Evolutionary conservation across 257 asterid genomes (phyloP).

Genomic region (Solanum gracilifrons): DNA sequence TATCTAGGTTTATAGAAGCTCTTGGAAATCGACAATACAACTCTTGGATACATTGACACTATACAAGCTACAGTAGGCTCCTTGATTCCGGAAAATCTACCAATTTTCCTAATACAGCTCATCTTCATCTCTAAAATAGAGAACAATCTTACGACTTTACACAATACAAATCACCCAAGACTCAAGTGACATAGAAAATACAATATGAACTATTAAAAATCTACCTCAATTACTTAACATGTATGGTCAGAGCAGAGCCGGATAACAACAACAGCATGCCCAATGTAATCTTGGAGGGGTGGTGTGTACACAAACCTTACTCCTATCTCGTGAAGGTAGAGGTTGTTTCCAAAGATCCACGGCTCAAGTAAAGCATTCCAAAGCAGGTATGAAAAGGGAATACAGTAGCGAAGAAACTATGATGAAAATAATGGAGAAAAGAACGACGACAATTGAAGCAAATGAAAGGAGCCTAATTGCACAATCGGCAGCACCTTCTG

Average conservation of each 20-base stretch:
- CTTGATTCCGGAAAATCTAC: background rate
- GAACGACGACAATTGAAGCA: background rate
- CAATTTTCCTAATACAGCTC: background rate
- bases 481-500: background rate
- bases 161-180: background rate
- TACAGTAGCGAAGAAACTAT: background rate
- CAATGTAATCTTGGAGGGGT: background rate
- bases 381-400: background rate
- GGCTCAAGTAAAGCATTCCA: background rate
- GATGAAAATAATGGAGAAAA: background rate
- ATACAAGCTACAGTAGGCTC: background rate
- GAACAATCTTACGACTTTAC: background rate
- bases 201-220: background rate
- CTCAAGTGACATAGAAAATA: background rate
- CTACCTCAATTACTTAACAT: background rate
- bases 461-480: background rate
- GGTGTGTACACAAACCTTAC: background rate
- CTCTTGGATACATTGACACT: background rate
- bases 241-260: background rate
- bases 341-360: background rate
- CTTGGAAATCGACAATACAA: background rate
- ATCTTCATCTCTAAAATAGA: background rate
- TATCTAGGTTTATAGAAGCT: background rate
- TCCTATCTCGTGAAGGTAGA: background rate
- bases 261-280: background rate